phyloP scores from a whole-genome alignment of 2,329 filamentous ascomycete species.

The Colletotrichum sp. region DNA sequence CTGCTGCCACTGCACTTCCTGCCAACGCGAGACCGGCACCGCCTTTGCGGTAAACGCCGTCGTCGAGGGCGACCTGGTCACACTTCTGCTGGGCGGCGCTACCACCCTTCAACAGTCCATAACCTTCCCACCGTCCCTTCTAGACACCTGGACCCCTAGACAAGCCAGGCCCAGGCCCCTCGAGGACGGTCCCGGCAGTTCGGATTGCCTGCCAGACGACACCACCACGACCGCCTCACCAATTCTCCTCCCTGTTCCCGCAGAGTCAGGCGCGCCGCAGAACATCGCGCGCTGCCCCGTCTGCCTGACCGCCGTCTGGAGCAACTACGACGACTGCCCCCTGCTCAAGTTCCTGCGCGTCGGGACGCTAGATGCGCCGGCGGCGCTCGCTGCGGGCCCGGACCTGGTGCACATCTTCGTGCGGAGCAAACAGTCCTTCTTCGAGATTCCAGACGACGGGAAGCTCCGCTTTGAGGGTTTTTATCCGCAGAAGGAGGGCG shows the following conservation, averaged over 20 bases:
- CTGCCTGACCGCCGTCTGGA: conserved; percentile 46
- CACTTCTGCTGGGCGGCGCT: conserved; percentile 30
- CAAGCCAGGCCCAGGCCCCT: background rate
- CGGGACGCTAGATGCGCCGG: conserved; percentile 46
- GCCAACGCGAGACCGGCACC: conserved; percentile 49
- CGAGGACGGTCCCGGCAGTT: background rate
- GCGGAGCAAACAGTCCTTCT: conserved; percentile 40
- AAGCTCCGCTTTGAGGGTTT: conserved; percentile 40
- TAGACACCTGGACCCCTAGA: conserved; percentile 4
- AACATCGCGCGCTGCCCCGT: conserved; percentile 45
- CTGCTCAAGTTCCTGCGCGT: conserved; percentile 42
- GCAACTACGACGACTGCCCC: conserved; percentile 40
- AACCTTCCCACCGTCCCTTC: background rate
- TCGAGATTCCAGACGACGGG: conserved; percentile 38
- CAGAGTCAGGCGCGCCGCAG: conserved; percentile 44
- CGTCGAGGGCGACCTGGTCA: conserved; percentile 42
- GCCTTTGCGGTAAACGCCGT: conserved; percentile 44
- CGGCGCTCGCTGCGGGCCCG: conserved; percentile 39
- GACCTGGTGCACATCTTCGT: conserved; percentile 50
- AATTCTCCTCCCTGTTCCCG: conserved; percentile 35
- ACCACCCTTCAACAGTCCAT: conserved; percentile 9
- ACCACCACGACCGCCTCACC: conserved; percentile 3
- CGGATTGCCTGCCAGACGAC: background rate
- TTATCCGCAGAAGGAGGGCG: conserved; percentile 33
- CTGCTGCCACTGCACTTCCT: conserved; percentile 52